A percentile compares a stretch with the other conserved stretches of the same genome.
These are phyloP conservation scores for Lyophyllum semitale DNA, from an alignment of 768 basidiomycete species.

Conservation along the genomic window DNA sequence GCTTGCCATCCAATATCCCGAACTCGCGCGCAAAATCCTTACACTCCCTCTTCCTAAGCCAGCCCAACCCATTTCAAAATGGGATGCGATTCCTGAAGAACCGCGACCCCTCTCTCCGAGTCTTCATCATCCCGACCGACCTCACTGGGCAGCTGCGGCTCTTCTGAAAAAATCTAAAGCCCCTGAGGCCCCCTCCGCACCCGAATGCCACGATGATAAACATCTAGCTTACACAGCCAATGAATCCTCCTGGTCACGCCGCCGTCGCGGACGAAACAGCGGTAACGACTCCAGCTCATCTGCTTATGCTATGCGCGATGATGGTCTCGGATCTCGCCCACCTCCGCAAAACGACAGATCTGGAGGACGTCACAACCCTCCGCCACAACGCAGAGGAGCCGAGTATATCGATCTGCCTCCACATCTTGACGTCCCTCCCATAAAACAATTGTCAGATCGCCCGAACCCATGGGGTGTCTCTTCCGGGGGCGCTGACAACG, in stretches of 20 bases:
- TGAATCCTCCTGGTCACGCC: background rate
- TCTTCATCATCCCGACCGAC: conserved; percentile 13
- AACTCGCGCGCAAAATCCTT: conserved; percentile 34
- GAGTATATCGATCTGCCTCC: background rate
- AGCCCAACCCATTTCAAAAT: background rate
- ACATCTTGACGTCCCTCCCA: background rate
- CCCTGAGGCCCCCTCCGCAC: background rate
- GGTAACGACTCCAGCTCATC: background rate
- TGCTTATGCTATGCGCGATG: background rate
- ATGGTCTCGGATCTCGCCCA: background rate
- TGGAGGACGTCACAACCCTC: conserved; percentile 4
- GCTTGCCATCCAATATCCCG: conserved; percentile 35
- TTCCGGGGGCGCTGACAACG: background rate
- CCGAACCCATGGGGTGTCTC: background rate
- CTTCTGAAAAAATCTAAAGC: background rate
- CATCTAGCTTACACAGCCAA: background rate
- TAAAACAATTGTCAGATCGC: background rate
- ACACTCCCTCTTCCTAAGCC: conserved; percentile 25
- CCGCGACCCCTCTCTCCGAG: background rate
- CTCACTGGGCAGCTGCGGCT: conserved; percentile 16
- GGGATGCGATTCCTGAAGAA: background rate
- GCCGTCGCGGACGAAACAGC: background rate
- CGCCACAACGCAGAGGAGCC: conserved; percentile 2
- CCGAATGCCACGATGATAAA: background rate
- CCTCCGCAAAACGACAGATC: background rate